Percentiles rank a stretch among this genome's conserved stretches.
phyloP scores from a whole-genome alignment of 192 early-diverging fungal species.

The Coemansia aciculifera region DNA sequence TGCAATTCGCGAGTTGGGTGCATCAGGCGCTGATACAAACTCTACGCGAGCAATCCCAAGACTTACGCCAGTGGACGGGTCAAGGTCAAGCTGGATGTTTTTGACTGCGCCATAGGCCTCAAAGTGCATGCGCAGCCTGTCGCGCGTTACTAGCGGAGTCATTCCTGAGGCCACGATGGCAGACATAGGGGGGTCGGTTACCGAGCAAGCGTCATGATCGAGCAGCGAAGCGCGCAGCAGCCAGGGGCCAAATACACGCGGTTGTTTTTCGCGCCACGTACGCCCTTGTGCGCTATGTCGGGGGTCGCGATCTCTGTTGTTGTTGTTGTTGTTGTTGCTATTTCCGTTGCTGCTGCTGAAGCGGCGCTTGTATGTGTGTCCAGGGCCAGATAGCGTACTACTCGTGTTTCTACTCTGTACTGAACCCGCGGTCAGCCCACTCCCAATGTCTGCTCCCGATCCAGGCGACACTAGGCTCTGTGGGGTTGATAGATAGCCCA shows the following conservation, averaged over 20 bases:
- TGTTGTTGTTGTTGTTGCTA: not conserved
- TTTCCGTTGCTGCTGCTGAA: not conserved
- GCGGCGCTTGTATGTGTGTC: not conserved
- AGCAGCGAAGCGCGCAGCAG: conserved; percentile 39
- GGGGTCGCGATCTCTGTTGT: conserved; percentile 24
- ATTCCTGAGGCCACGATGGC: conserved; percentile 42
- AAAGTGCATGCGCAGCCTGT: conserved; percentile 47
- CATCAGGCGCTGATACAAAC: conserved; percentile 21
- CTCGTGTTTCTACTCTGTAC: not conserved
- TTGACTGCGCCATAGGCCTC: conserved; percentile 42
- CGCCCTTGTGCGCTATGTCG: conserved; percentile 21
- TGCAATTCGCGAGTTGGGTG: conserved; percentile 44
- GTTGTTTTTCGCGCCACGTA: conserved; percentile 31
- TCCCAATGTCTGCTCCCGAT: conserved; percentile 9
- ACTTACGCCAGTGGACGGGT: conserved; percentile 52
- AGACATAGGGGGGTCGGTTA: conserved; percentile 15
- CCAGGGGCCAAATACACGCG: not conserved
- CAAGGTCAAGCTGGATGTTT: conserved; percentile 38
- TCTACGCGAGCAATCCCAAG: conserved; percentile 52
- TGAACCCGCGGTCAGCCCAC: not conserved
- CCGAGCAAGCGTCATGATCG: conserved; percentile 36
- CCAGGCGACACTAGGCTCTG: conserved; percentile 31
- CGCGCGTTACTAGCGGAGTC: conserved; percentile 45
- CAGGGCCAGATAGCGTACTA: not conserved
- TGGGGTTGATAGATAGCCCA: conserved; percentile 30